phyloP scores from a whole-genome alignment of 495 filamentous ascomycete species.

The Barbatosphaeria neglecta region DNA sequence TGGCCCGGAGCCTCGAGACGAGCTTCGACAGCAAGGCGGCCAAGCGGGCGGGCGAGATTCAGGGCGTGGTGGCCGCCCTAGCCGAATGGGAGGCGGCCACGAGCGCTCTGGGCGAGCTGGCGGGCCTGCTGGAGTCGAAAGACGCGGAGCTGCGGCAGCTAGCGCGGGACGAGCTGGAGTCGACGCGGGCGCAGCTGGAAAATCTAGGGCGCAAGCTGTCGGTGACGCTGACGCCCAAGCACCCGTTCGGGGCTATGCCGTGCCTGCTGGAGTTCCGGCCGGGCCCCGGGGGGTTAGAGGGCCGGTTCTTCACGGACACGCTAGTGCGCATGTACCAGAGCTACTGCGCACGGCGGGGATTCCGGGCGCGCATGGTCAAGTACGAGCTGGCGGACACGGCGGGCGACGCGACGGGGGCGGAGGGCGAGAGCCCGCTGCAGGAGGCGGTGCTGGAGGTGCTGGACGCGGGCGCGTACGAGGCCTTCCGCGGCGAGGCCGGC shows the following conservation, averaged over 20 bases:
- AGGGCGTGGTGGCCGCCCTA: slow-evolving; percentile 53
- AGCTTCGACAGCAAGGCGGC: slow-evolving; percentile 63
- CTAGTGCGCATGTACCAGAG: slow-evolving; percentile 79
- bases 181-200: slow-evolving; percentile 47
- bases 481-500: slow-evolving; percentile 75
- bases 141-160: slow-evolving; percentile 47
- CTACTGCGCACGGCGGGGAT: slow-evolving; percentile 54
- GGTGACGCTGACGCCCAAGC: slow-evolving; percentile 65
- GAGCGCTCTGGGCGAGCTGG: slow-evolving; percentile 42
- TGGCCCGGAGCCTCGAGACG: slow-evolving; percentile 42
- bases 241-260: slow-evolving; percentile 88
- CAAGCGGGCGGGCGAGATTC: slow-evolving; percentile 67
- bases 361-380: slow-evolving; percentile 35
- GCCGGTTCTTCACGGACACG: slow-evolving; percentile 76
- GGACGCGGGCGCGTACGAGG: slow-evolving; percentile 61
- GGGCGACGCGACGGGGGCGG: slow-evolving; percentile 40
- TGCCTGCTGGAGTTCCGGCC: slow-evolving; percentile 87
- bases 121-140: slow-evolving; percentile 34
- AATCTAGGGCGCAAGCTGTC: slow-evolving; percentile 53
- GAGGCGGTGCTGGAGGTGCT: slow-evolving; percentile 87
- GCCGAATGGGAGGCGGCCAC: slow-evolving; percentile 55
- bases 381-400: slow-evolving; percentile 44
- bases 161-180: slow-evolving; percentile 64
- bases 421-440: slow-evolving; percentile 49
- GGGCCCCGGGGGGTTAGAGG: slow-evolving; percentile 87